phyloP scores from a whole-genome alignment of 1,139 yeast species.

The Blastobotrys persicus region DNA sequence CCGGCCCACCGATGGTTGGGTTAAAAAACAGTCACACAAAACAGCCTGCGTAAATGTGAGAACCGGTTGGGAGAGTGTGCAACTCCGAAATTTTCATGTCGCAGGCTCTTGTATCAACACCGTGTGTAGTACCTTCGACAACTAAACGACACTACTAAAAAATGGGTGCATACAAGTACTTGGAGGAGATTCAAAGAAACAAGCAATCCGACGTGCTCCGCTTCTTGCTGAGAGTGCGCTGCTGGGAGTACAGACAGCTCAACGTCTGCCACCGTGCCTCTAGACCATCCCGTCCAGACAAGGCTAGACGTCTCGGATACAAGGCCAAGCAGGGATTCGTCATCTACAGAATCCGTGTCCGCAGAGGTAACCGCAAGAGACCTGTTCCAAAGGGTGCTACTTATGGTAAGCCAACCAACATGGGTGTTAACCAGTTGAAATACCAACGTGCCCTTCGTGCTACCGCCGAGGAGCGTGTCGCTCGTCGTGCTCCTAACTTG shows the following conservation, averaged over 20 bases:
- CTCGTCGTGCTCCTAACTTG: slow-evolving; percentile 98
- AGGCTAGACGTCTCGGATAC: slow-evolving; percentile 99
- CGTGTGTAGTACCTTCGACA: slow-evolving; percentile 12
- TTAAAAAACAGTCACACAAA: slow-evolving; percentile 8
- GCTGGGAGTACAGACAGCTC: slow-evolving; percentile 99
- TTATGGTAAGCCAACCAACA: slow-evolving; percentile 99
- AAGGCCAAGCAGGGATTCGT: slow-evolving; percentile 99
- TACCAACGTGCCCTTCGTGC: slow-evolving; percentile 98
- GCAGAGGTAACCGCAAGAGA: slow-evolving; percentile 99
- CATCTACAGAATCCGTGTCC: slow-evolving; percentile 97
- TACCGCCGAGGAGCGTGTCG: slow-evolving; percentile 99
- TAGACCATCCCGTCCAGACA: slow-evolving; percentile 99
- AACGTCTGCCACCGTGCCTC: slow-evolving; percentile 98
- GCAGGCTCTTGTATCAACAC: background rate
- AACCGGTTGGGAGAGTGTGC: background rate
- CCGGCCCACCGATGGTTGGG: slow-evolving; percentile 10
- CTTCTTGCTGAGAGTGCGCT: slow-evolving; percentile 98
- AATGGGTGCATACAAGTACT: slow-evolving; percentile 99
- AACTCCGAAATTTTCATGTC: background rate
- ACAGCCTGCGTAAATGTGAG: background rate
- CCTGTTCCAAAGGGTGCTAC: slow-evolving; percentile 99
- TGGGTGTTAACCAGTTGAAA: slow-evolving; percentile 98
- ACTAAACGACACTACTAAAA: slow-evolving; percentile 14
- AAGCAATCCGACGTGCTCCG: slow-evolving; percentile 99
- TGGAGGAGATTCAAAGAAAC: slow-evolving; percentile 99